Evolutionary conservation across 805 yeast species (phyloP).

Genomic region (Scheffersomyces spartinae): DNA sequence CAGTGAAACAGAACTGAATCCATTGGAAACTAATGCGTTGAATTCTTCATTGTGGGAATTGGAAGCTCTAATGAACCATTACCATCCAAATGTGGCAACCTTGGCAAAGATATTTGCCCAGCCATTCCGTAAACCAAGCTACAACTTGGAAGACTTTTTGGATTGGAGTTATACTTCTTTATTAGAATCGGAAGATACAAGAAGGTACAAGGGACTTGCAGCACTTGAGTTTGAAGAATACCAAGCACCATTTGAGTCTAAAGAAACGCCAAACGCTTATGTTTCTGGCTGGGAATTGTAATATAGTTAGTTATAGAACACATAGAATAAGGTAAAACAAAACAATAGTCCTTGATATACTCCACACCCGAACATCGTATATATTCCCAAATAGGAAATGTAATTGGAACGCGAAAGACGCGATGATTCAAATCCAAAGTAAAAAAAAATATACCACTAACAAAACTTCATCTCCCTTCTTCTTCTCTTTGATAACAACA

Average conservation of each 20-base stretch:
- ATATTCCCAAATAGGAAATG: too few relatives aligned
- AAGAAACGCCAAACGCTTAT: constrained; percentile 7
- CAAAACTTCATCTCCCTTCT: too few relatives aligned
- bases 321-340: too few relatives aligned
- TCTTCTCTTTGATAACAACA: too few relatives aligned
- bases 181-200: constrained; percentile 49
- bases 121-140: constrained; percentile 78
- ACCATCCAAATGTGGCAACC: constrained; percentile 92
- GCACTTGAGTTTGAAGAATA: constrained; percentile 65
- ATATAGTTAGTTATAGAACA: too few relatives aligned
- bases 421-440: too few relatives aligned
- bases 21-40: constrained; percentile 67
- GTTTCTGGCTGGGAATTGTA: constrained; percentile 15
- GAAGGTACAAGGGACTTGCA: constrained; percentile 60
- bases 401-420: too few relatives aligned
- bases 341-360: too few relatives aligned
- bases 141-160: constrained; percentile 87
- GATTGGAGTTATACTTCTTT: constrained; percentile 77
- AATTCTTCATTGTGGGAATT: constrained; percentile 90
- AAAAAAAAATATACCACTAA: too few relatives aligned
- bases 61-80: constrained; percentile 67
- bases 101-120: constrained; percentile 80
- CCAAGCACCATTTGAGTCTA: constrained; percentile 20
- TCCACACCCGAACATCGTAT: too few relatives aligned
- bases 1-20: constrained; percentile 53